Percentiles rank a stretch among this genome's conserved stretches.
These are phyloP conservation scores for Stachybotrys chlorohalonatus DNA, from an alignment of 2,329 filamentous ascomycete species.

Conservation along the genomic window DNA sequence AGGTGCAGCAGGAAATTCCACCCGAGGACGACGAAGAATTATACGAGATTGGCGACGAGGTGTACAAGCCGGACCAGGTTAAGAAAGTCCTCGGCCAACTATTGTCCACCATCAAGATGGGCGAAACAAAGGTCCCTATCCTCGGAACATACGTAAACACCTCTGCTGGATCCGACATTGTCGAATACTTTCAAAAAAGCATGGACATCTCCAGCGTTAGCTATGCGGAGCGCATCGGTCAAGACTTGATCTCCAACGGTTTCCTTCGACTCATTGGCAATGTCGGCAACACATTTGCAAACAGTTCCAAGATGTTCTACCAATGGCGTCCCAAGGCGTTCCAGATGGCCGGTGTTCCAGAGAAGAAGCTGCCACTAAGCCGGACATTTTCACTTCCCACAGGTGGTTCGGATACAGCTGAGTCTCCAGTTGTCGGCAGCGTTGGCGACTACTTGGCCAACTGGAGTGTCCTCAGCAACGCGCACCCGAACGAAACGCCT, in stretches of 20 bases:
- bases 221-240: slow-evolving; percentile 89
- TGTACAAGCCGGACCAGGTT: slow-evolving; percentile 75
- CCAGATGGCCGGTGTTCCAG: slow-evolving; percentile 75
- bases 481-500: slow-evolving; percentile 88
- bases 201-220: slow-evolving; percentile 77
- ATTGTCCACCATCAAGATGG: slow-evolving; percentile 76
- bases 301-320: slow-evolving; percentile 95
- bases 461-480: slow-evolving; percentile 81
- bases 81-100: slow-evolving; percentile 86
- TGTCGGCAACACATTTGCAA: slow-evolving; percentile 90
- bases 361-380: slow-evolving; percentile 68
- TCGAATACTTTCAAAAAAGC: slow-evolving; percentile 86
- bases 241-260: slow-evolving; percentile 79
- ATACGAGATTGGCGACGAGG: slow-evolving; percentile 83
- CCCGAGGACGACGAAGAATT: slow-evolving; percentile 71
- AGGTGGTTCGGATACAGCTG: slow-evolving; percentile 44
- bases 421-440: slow-evolving; percentile 73
- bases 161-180: slow-evolving; percentile 83
- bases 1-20: slow-evolving; percentile 61
- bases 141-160: slow-evolving; percentile 92
- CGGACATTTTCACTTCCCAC: slow-evolving; percentile 67
- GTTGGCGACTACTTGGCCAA: slow-evolving; percentile 83
- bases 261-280: slow-evolving; percentile 88
- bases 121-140: slow-evolving; percentile 91
- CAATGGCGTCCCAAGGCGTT: slow-evolving; percentile 95